Percentiles rank a stretch among this genome's conserved stretches.
Conservation (phyloP, 306 rosid genomes). For the Ormosia semicastrata region DNA sequence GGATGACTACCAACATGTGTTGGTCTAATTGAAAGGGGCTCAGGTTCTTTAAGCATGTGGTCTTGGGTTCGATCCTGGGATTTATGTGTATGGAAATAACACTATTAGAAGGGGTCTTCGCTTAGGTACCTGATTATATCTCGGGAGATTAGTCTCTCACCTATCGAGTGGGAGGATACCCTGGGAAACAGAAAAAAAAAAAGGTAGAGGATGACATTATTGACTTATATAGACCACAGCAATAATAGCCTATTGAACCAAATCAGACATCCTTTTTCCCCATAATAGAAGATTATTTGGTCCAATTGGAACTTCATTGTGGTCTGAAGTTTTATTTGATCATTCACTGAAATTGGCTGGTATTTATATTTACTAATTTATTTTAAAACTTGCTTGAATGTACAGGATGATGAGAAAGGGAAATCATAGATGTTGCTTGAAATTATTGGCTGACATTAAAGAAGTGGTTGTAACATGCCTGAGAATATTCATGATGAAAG, state of each 20-base stretch:
- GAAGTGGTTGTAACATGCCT: slow-evolving; percentile 28
- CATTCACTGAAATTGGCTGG: neutral
- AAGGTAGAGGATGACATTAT: neutral
- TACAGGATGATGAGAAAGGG: slow-evolving; percentile 56
- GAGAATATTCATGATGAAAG: slow-evolving; percentile 33
- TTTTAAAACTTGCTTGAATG: slow-evolving; percentile 24
- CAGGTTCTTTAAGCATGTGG: too few species aligned
- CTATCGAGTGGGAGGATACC: too few species aligned
- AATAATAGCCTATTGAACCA: neutral
- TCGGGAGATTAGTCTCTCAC: too few species aligned
- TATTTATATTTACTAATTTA: neutral
- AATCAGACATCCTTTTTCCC: neutral
- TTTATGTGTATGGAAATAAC: too few species aligned
- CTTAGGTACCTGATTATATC: too few species aligned
- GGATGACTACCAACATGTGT: neutral
- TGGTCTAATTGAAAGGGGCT: too few species aligned
- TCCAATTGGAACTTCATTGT: neutral
- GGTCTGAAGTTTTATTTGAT: neutral
- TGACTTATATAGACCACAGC: neutral
- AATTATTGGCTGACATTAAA: slow-evolving; percentile 19
- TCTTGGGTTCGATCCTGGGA: too few species aligned
- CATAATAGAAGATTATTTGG: neutral
- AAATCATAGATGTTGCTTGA: slow-evolving; percentile 32
- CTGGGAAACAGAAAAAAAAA: too few species aligned
- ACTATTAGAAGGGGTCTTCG: too few species aligned